Percentiles rank a stretch among this genome's conserved stretches.
Evolutionary conservation across 192 early-diverging fungal species (phyloP).

Genomic region (Podila clonocystis): DNA sequence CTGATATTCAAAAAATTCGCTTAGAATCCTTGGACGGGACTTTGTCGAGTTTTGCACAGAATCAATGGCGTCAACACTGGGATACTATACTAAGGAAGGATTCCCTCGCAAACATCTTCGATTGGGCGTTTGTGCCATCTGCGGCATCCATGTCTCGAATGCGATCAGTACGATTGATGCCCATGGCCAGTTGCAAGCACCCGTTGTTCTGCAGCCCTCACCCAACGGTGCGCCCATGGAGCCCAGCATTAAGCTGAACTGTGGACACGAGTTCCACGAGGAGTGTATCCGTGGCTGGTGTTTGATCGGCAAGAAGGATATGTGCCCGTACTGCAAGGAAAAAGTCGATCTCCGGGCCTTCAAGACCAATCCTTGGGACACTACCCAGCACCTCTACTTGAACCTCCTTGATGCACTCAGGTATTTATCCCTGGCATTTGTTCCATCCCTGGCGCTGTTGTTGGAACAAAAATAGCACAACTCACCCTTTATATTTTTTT

Average conservation of each 20-base stretch:
- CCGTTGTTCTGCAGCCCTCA: slow-evolving; percentile 39
- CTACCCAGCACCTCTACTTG: slow-evolving; percentile 69
- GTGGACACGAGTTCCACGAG: slow-evolving; percentile 69
- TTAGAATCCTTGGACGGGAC: slow-evolving; percentile 66
- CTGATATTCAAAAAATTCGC: not conserved
- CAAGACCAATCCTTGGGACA: slow-evolving; percentile 74
- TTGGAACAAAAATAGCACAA: not conserved
- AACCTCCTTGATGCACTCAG: slow-evolving; percentile 68
- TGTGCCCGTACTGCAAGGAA: slow-evolving; percentile 74
- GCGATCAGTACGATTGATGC: slow-evolving; percentile 48
- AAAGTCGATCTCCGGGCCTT: slow-evolving; percentile 70
- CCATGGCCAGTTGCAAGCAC: slow-evolving; percentile 40
- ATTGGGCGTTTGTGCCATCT: slow-evolving; percentile 65
- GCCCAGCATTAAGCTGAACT: slow-evolving; percentile 52
- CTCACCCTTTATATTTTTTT: not conserved
- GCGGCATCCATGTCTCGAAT: slow-evolving; percentile 59
- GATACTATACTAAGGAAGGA: slow-evolving; percentile 70
- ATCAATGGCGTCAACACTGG: slow-evolving; percentile 69
- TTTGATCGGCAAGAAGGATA: slow-evolving; percentile 70
- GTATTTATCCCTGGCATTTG: slow-evolving; percentile 26
- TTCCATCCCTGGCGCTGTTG: not conserved
- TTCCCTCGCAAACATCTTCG: slow-evolving; percentile 65
- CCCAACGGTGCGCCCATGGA: slow-evolving; percentile 38
- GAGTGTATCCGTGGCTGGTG: slow-evolving; percentile 75
- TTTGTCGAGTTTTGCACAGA: slow-evolving; percentile 72